Evolutionary conservation across 371 early-diverging fungal genomes (phyloP), one percentile per base, ranked within the genome.

Genomic region (Fennellomyces sp.): DNA sequence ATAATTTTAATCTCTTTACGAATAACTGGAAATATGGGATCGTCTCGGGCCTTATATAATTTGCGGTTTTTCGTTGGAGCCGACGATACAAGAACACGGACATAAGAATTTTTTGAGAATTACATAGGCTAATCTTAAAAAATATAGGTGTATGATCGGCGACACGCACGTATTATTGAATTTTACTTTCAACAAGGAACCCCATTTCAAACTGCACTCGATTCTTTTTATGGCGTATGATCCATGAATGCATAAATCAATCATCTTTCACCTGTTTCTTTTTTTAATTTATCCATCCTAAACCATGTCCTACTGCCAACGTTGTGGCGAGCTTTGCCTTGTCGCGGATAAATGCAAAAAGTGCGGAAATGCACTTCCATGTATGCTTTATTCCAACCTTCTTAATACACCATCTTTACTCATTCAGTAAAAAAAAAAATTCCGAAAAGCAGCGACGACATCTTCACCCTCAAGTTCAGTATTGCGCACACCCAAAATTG

Each of bases 271-370:
- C 11, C 29, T 21, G 23, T 45, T 21, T 55, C 45, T 42, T 61
- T 15, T 57, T 30, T 21, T 48, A 50, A 23, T 50, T 63, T 19
- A 28, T 33, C 38, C 41, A 36, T 49, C 12, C 13, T 29, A 27
- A 12, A 2, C 5, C 42, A 77, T 77, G 78, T 59, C 70, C 27
- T 73, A 62, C 53, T 77, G 78, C 65, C 36, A 38, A 41, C 60
- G 66, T 11, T 77, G 78, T 50, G 78, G 78, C n/a, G 74, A 77
- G 60, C 36, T 74, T 13, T 59, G 63, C 45, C 47, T 58, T 26
- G 51, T n/a, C n/a, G n/a, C 59, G 42, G 62, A 69, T 23, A 66
- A 60, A 55, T 76, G 77, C 36, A 58, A 25, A 5, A 67, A 65
- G 53, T 77, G 77, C 55, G 74, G 74, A 28, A 64, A 39, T 25